Evolutionary conservation across 176 grass and related monocot species (phyloP), one percentile per base, ranked within the genome.

Genomic region (Rhynchospora breviuscula): DNA sequence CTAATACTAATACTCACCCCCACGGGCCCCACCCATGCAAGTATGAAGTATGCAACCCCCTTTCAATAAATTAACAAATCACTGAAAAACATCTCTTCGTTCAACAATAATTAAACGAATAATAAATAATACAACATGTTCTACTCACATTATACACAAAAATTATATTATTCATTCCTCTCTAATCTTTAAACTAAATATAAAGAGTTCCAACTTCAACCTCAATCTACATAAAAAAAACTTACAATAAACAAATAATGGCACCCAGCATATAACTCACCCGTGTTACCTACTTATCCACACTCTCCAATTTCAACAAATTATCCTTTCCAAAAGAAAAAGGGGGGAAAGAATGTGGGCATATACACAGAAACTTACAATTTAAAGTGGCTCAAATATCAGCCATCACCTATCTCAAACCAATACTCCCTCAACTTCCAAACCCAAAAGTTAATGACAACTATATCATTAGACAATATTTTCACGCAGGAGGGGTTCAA

Each of bases 401-500:
- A 25, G 70, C 70, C 70, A 77, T 77, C 49, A 77, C 23, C 73
- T 18, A 77, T 51, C 19, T 22, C 22, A 26, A 46, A 51, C 21
- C 46, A 46, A 74, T 80, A 61, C 12, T 59, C 14, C 18, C 35
- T 40, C 58, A 13, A 11, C 17, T 80, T 61, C 56, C 56, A 33
- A 61, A 62, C 43, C 73, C 73, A 79, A 80, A 80, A 59, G 18
- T 15, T 14, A 14, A 14, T n/a, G n/a, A 52, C 7, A 10, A 72
- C 13, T 8, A 63, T 47, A 63, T 47, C 54, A 67, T 81, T 73
- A 97, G 43, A 93, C 92, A 66, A 85, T 81, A 73, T 84, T 85
- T 48, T 90, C 84, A 6, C 81, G 79, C 79, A 98, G 86, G 62
- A 98, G 65, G 6, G 87, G 91, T 61, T 98, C 92, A 13, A 14